Conservation (phyloP, 2,329 filamentous ascomycete species). For the Epichloe uncinata region DNA sequence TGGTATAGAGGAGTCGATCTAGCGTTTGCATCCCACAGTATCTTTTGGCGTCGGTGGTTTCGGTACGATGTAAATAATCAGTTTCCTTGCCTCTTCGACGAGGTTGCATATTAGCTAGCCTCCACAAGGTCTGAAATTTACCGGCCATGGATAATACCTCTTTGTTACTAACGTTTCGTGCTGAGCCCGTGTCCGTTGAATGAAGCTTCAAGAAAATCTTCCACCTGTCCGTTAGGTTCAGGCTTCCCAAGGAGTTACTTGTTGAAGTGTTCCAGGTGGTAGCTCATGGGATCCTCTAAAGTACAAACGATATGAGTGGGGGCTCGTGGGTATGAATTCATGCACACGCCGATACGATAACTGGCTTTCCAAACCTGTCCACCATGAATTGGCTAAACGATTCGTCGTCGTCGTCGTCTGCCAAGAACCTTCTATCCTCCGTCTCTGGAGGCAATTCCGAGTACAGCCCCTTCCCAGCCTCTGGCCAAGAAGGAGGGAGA, state of each 20-base stretch:
- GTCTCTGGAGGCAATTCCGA: conserved; percentile 23
- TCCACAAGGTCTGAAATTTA: not conserved
- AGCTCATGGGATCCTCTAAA: no score
- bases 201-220: no score
- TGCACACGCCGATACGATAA: conserved; percentile 18
- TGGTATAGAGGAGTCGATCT: not conserved
- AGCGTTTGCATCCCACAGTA: conserved; percentile 1
- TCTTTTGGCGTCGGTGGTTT: conserved; percentile 4
- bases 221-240: no score
- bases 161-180: not conserved
- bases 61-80: conserved; percentile 7
- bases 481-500: conserved; percentile 27
- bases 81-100: not conserved
- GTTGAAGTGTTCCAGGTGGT: no score
- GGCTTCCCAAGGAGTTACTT: no score
- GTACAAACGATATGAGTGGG: no score
- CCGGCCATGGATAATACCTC: not conserved
- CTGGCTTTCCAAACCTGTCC: conserved; percentile 23
- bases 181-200: not conserved
- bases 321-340: conserved; percentile 4
- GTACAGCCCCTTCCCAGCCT: conserved; percentile 27
- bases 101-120: not conserved
- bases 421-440: conserved; percentile 22
- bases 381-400: conserved; percentile 31
- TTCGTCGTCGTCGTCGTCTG: conserved; percentile 28